Base-by-base conservation (phyloP, 2,329 filamentous ascomycete genomes). In the Chalaropsis thielavioides region DNA sequence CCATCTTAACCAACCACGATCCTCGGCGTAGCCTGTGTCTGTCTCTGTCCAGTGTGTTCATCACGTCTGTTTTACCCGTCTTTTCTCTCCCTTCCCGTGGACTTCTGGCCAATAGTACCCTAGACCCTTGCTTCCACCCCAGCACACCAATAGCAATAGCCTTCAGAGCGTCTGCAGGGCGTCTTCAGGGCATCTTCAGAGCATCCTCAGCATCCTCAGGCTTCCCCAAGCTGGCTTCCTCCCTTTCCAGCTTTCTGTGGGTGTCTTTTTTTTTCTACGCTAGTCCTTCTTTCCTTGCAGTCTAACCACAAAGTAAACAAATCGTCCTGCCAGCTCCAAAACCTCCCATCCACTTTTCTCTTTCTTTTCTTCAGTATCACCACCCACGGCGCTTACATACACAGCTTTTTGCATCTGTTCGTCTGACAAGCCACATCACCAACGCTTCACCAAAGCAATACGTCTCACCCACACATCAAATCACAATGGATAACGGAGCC, bases 401-500 rank as follows among this genome's bases (percentile, higher is more conserved):
- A 58, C 54, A 58, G 31, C 54, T 58, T 19, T 22, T n/a, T 3
- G 54, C 27, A n/a, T n/a, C 54, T 35, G 13, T 10, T 58, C 13
- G 17, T 35, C 27, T 6, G 17, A 58, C 27, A 17, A 19, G 5
- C 27, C 22, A 7, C 31, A 44, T 19, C 19, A 44, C 27, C 19
- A 10, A 46, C 17, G 11, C 10, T 17, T 13, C 10, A 4, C 38
- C 41, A 62, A 11, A 15, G 24, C 60, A 62, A 8, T 44, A 38
- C 8, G 49, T 49, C 40, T 61, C 40, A 61, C 8, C 17, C 43
- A 64, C 81, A 63, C 35, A 62, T 56, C 19, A 35, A 61, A 81
- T 83, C 80, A 75, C 80, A 69, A 72, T 73, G 71, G 76, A 79
- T 69, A 81, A 80, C 76, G 75, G 76, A 69, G 72, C 76, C 69